Conservation (phyloP, 2,329 filamentous ascomycete genomes). For the Malbranchea zuffiana region DNA sequence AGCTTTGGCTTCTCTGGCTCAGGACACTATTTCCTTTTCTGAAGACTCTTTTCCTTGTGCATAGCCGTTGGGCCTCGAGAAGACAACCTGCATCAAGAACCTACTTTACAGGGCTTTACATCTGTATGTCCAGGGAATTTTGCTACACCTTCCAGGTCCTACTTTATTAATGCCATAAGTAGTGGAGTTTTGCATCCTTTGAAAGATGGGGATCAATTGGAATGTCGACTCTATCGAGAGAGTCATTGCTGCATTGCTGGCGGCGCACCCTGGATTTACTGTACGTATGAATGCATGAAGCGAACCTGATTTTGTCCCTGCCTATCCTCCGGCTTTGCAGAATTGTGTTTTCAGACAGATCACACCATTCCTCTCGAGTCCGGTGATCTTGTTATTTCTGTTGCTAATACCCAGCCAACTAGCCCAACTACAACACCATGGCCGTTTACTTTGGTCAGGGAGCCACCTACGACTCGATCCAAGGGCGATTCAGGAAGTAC, state of each 20-base stretch:
- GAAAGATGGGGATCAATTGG: slow-evolving; percentile 25
- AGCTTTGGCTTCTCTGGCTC: no score
- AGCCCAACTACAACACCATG: slow-evolving; percentile 38
- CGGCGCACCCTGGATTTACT: slow-evolving; percentile 20
- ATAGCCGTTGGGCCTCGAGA: no score
- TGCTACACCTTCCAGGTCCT: no score
- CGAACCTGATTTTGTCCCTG: background rate
- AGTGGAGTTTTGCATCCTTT: no score
- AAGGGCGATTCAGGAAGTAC: slow-evolving; percentile 37
- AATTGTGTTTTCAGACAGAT: background rate
- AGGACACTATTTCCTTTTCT: no score
- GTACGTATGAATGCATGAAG: slow-evolving; percentile 13
- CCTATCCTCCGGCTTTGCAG: background rate
- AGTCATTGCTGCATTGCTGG: slow-evolving; percentile 21
- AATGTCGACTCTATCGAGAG: slow-evolving; percentile 18
- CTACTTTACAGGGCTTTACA: no score
- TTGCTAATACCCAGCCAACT: background rate
- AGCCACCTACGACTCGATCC: slow-evolving; percentile 40
- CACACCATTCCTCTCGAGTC: background rate
- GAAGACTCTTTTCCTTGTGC: no score
- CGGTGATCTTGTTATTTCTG: background rate
- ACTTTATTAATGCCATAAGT: no score
- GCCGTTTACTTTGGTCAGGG: slow-evolving; percentile 37
- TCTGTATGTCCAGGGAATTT: no score
- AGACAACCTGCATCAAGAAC: no score